Percentiles rank a stretch among this genome's conserved stretches.
Evolutionary conservation across 352 stramenopile genomes (phyloP).

Genomic region (Peronospora farinosa): DNA sequence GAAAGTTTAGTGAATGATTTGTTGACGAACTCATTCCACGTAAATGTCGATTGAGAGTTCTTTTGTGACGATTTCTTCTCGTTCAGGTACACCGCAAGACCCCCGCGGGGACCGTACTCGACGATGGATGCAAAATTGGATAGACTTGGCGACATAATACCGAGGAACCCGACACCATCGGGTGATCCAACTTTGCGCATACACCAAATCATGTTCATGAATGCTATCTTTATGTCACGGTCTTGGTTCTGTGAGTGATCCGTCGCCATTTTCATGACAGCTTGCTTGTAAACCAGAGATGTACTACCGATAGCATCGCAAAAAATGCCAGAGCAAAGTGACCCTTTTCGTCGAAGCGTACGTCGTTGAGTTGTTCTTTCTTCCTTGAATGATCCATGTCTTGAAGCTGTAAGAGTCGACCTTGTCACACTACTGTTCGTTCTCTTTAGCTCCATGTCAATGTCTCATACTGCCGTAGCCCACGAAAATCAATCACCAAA

Average conservation of each 20-base stretch:
- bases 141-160: constrained; percentile 49
- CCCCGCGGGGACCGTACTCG: constrained; percentile 46
- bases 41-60: constrained; percentile 18
- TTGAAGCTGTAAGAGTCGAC: constrained; percentile 19
- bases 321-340: too few species aligned
- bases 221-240: constrained; percentile 30
- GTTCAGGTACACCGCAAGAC: constrained; percentile 28
- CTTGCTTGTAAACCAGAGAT: constrained; percentile 35
- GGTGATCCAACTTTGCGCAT: constrained; percentile 44
- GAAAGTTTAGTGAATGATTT: constrained; percentile 35
- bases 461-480: constrained; percentile 17
- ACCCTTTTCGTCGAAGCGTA: constrained; percentile 30
- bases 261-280: constrained; percentile 34
- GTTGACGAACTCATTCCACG: constrained; percentile 29
- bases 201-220: constrained; percentile 71
- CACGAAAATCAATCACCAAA: constrained; percentile 22
- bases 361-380: constrained; percentile 27
- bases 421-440: constrained; percentile 16
- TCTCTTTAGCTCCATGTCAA: constrained; percentile 6
- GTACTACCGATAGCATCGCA: constrained; percentile 31
- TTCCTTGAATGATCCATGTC: constrained; percentile 25
- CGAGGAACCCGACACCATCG: constrained; percentile 52
- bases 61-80: constrained; percentile 33
- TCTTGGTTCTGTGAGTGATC: constrained; percentile 21
- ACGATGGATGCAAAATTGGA: constrained; percentile 55